Conservation (phyloP, 2,329 filamentous ascomycete genomes). For the Fragosphaeria purpurea region DNA sequence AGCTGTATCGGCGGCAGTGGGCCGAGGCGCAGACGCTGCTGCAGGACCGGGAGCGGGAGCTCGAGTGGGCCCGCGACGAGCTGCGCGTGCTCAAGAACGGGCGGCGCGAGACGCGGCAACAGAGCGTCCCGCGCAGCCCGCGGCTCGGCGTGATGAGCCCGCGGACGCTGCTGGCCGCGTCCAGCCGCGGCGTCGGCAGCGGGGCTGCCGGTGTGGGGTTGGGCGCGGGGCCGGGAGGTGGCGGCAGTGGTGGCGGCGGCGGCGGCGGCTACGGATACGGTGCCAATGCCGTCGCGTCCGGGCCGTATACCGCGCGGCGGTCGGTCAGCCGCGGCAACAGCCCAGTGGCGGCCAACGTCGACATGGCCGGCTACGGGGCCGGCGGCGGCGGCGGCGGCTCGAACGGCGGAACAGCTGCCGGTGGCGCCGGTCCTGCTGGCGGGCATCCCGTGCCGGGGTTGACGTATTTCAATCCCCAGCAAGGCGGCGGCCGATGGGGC, state of each 20-base stretch:
- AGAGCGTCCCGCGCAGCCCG: constrained; percentile 49
- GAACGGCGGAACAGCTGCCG: background rate
- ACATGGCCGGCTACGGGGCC: constrained; percentile 20
- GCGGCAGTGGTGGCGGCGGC: constrained; percentile 1
- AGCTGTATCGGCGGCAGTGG: constrained; percentile 27
- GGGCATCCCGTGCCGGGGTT: constrained; percentile 22
- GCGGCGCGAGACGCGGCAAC: constrained; percentile 45
- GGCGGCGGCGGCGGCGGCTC: background rate
- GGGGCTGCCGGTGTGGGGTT: background rate
- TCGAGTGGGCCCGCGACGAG: constrained; percentile 39
- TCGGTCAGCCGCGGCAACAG: constrained; percentile 38
- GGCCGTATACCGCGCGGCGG: background rate
- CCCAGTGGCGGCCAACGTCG: constrained; percentile 25
- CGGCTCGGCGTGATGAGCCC: constrained; percentile 44
- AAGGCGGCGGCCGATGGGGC: constrained; percentile 31
- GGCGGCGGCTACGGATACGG: background rate
- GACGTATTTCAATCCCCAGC: constrained; percentile 28
- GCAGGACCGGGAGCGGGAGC: constrained; percentile 41
- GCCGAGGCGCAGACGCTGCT: constrained; percentile 31
- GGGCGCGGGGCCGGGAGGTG: constrained; percentile 19
- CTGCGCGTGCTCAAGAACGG: constrained; percentile 35
- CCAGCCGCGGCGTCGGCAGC: constrained; percentile 16
- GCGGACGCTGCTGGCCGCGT: constrained; percentile 14
- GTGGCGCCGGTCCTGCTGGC: background rate
- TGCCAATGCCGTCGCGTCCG: too few species aligned